Evolutionary conservation across 1,284 basidiomycete genomes (phyloP).

Genomic region (Cystobasidium slooffiae): DNA sequence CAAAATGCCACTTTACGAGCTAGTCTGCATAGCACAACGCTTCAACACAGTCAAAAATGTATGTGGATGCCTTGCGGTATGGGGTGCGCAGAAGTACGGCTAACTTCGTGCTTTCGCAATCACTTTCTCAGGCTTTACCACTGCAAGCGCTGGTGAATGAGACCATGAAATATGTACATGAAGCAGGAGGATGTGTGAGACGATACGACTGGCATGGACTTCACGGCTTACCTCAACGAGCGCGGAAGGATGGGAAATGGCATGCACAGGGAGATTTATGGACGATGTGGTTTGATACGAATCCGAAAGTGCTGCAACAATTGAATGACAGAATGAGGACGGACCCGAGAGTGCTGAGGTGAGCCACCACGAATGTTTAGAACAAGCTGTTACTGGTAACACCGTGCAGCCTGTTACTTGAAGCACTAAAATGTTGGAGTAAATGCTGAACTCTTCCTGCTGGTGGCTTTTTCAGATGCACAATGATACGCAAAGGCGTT

Average conservation of each 20-base stretch:
- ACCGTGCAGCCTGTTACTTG: not conserved
- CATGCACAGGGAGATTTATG: constrained; percentile 28
- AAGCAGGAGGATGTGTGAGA: constrained; percentile 34
- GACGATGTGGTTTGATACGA: constrained; percentile 43
- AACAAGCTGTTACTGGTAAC: not conserved
- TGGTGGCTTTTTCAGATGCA: not conserved
- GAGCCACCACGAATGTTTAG: not conserved
- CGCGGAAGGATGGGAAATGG: constrained; percentile 37
- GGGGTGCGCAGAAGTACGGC: not conserved
- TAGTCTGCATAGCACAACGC: constrained; percentile 50
- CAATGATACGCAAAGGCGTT: constrained; percentile 19
- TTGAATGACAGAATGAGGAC: constrained; percentile 18
- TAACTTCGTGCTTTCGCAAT: not conserved
- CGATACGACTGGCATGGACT: constrained; percentile 28
- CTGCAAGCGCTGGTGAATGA: constrained; percentile 29
- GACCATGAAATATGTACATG: constrained; percentile 22
- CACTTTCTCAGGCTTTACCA: constrained; percentile 2
- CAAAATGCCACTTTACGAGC: constrained; percentile 52
- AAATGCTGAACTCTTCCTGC: not conserved
- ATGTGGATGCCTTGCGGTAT: not conserved
- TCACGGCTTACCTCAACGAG: constrained; percentile 16
- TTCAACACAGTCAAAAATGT: constrained; percentile 31
- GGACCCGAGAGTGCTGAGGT: constrained; percentile 41
- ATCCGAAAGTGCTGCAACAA: constrained; percentile 20
- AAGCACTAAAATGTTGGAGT: not conserved